phyloP scores from a whole-genome alignment of 129 eudicot genomes.

The Chrysanthemum lavandulifolium region DNA sequence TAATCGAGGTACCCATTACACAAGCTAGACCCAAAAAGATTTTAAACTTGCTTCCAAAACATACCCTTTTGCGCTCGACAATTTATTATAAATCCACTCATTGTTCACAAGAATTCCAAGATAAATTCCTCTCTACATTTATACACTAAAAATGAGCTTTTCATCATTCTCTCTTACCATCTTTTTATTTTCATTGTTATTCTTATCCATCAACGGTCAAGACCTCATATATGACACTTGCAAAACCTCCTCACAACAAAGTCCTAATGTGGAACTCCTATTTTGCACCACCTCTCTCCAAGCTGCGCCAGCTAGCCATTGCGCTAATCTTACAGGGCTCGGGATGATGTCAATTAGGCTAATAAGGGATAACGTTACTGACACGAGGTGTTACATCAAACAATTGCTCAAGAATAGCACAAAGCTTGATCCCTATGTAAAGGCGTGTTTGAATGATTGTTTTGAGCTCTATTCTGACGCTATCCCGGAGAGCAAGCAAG shows the following conservation, averaged over 20 bases:
- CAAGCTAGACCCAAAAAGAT: not conserved
- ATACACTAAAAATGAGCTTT: conserved; percentile 25
- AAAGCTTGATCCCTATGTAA: conserved; percentile 30
- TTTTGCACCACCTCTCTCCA: conserved; percentile 46
- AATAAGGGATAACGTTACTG: conserved; percentile 29
- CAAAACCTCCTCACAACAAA: conserved; percentile 39
- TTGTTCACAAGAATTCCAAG: conserved; percentile 23
- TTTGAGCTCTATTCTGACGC: conserved; percentile 62
- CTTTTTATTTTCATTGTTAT: conserved; percentile 7
- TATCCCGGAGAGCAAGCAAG: conserved; percentile 37
- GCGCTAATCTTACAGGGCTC: conserved; percentile 33
- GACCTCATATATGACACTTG: conserved; percentile 42
- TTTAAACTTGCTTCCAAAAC: conserved; percentile 13
- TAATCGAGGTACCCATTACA: too few relatives aligned
- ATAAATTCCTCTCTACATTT: not conserved
- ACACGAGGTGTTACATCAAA: conserved; percentile 39
- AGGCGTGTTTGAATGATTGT: conserved; percentile 54
- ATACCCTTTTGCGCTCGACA: conserved; percentile 12
- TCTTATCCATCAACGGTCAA: conserved; percentile 25
- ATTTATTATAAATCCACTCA: conserved; percentile 24
- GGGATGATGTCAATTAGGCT: conserved; percentile 41
- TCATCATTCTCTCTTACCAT: conserved; percentile 18
- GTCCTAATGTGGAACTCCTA: conserved; percentile 33
- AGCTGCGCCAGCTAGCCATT: conserved; percentile 44
- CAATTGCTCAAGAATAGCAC: conserved; percentile 36